These are phyloP conservation scores for Rhododendron molle DNA, from an alignment of 148 eudicot species.

Conservation along the genomic window DNA sequence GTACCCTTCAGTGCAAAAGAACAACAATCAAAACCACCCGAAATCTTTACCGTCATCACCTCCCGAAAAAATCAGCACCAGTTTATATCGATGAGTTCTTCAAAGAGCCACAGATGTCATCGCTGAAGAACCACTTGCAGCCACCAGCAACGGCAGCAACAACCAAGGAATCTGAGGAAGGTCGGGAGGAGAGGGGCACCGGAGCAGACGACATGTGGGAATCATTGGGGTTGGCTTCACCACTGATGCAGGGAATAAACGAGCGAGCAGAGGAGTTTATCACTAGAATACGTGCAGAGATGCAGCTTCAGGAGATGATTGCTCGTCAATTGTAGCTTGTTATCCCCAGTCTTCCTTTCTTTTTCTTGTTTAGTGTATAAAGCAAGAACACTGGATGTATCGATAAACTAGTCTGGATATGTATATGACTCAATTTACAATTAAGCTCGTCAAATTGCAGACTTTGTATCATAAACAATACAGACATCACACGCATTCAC, in stretches of 20 bases:
- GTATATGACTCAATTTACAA: not conserved
- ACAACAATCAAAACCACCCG: not conserved
- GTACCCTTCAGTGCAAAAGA: not conserved
- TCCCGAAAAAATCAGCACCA: constrained; percentile 15
- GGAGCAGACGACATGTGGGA: constrained; percentile 54
- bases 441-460: not conserved
- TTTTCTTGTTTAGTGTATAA: not conserved
- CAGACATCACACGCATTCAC: not conserved
- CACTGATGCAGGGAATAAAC: constrained; percentile 45
- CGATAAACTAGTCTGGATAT: not conserved
- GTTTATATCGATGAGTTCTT: constrained; percentile 37
- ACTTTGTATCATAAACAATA: not conserved
- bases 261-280: constrained; percentile 65
- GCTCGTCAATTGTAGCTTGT: constrained; percentile 32
- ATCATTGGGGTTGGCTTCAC: constrained; percentile 38
- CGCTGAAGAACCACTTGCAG: not conserved
- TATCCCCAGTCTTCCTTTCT: not conserved
- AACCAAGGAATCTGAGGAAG: not conserved
- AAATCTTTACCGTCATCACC: not conserved
- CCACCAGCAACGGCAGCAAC: not conserved
- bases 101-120: constrained; percentile 7
- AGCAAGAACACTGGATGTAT: not conserved
- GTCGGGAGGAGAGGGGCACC: not conserved
- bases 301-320: constrained; percentile 40
- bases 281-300: constrained; percentile 42